Base-by-base conservation (phyloP, 208 protist genomes). In the Trypanosoma caninum region DNA sequence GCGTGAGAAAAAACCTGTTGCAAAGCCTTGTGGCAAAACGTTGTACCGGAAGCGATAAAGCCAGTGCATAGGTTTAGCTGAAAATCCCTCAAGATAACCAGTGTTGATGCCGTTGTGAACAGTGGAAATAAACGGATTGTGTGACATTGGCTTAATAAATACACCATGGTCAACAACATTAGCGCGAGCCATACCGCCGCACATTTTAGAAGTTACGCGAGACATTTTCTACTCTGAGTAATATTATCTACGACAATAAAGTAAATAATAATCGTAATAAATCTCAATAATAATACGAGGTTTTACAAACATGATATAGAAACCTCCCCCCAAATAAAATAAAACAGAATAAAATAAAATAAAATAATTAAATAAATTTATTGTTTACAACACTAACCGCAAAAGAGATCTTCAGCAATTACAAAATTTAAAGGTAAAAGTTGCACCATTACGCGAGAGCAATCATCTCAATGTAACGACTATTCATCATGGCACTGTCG, bases 21-120 rank as follows among this genome's bases (percentile, higher is more conserved):
- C 25, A 64, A 87, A 70, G 28, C 86, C 82, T 48, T 74, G 72
- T 3, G 86, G 86, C 0, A 88, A 74, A 34, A 80, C 16, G 72
- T 93, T 93, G 74, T 87, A 81, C 70, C 86, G 82, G 60, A 88
- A 93, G 72, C 86, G 78, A 71, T 93, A 93, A 37, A 93, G 82
- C 82, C 82, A 93, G 65, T 80, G 72, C n/a, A 93, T 69, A 20
- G 78, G 68, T 58, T 80, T 82, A 11, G 82, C 57, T 22, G 63
- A 37, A 73, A 74, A 93, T 57, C 86, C 86, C 69, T 88, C 72
- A 64, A 71, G 48, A 70, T 90, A 93, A 51, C 72, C 80, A 28
- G 82, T 89, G 71, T 72, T 87, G 44, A 60, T 51, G 54, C 86
- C 86, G 54, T 93, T 82, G 59, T 93, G 86, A 33, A 80, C 74